Base-by-base conservation (phyloP, 805 yeast genomes). In the Monosporozyma yasuniensis region DNA sequence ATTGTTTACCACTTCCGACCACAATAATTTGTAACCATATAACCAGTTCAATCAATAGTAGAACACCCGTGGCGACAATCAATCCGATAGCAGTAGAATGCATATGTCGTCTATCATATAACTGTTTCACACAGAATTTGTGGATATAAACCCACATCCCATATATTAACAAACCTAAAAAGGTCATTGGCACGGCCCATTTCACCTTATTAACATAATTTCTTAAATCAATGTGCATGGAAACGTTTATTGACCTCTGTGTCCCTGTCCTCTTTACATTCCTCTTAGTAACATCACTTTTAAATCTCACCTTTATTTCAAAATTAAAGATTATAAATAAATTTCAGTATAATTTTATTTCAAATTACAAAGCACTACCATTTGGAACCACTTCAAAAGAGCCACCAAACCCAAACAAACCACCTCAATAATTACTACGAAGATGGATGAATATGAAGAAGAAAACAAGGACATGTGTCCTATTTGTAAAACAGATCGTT, bases 401-500 rank as follows among this genome's bases (percentile, higher is more conserved):
- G n/a, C n/a, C n/a, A n/a, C n/a, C 14, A 30, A 19, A 34, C 4
- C 35, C 22, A 18, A 22, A 16, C 16, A 16, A 23, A 43, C 37
- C 37, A 43, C 34, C 11, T 14, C 34, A 9, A 30, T 19, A 22
- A 37, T 16, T 10, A 9, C 3, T 18, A 37, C 23, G 18, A n/a
- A n/a, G n/a, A 37, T 63, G 64, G 68, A 65, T 50, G 82, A 59
- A 43, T 60, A 76, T 48, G 84, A 78, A 50, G 83, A 77, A 48
- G 83, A 78, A 49, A 63, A 77, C 48, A 74, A 75, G 72, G 96
- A 87, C 66, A 84, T 90, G 81, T 93, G 99, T 73, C 98, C 98
- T 28, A 88, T 93, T 61, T 93, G 99, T 75, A 88, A 91, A 69
- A 88, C 97, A 44, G 96, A 91, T 68, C 73, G 90, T 65, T 93